Evolutionary conservation across 169 alveolate genomes (phyloP).

Genomic region (Cryptosporidium meleagridis): DNA sequence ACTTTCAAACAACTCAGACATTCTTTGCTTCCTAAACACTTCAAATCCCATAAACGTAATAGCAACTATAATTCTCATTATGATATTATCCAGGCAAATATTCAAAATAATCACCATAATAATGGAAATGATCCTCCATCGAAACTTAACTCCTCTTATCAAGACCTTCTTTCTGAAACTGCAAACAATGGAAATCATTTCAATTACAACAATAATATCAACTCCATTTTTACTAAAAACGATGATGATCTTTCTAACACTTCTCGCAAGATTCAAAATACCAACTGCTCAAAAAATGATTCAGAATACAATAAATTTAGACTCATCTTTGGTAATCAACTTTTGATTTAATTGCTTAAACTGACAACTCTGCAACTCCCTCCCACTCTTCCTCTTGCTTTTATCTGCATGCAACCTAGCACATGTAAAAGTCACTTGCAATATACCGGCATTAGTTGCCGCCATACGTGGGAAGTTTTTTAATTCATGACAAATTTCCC

Average conservation of each 20-base stretch:
- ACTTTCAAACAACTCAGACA: slow-evolving; percentile 67
- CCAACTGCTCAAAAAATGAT: slow-evolving; percentile 21
- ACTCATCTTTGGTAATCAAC: slow-evolving; percentile 49
- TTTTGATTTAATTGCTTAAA: background rate
- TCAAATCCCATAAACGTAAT: slow-evolving; percentile 51
- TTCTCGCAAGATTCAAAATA: background rate
- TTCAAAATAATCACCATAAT: background rate
- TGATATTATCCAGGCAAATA: background rate
- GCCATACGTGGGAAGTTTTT: slow-evolving; percentile 8
- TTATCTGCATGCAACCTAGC: background rate
- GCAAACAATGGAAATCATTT: background rate
- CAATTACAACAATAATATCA: background rate
- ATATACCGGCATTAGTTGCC: slow-evolving; percentile 5
- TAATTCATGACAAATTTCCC: background rate
- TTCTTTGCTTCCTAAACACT: slow-evolving; percentile 55
- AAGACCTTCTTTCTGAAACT: background rate
- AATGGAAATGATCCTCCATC: background rate
- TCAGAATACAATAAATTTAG: slow-evolving; percentile 55
- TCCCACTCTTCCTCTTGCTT: background rate
- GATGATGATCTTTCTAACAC: background rate
- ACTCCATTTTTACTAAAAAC: background rate
- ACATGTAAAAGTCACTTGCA: slow-evolving; percentile 22
- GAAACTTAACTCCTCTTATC: background rate
- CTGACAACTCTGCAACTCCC: background rate
- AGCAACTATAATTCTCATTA: slow-evolving; percentile 37